Percentiles rank a stretch among this genome's conserved stretches.
Evolutionary conservation across 1,284 basidiomycete genomes (phyloP).

Genomic region (Tilletia caries): DNA sequence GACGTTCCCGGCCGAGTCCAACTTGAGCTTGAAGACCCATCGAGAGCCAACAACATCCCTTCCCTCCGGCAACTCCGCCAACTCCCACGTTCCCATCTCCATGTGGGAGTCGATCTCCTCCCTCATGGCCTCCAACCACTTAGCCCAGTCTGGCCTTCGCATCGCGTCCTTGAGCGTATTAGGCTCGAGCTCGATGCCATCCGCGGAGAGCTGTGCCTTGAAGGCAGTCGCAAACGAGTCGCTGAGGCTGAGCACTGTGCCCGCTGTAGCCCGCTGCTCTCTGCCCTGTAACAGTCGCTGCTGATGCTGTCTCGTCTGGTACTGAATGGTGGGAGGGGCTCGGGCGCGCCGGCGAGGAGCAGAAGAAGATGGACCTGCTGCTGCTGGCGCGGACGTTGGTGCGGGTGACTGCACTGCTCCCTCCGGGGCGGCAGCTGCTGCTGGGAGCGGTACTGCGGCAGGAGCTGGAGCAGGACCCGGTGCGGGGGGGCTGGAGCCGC

Average conservation of each 20-base stretch:
- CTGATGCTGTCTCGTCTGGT: neutral
- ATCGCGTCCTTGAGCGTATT: neutral
- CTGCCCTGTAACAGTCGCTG: neutral
- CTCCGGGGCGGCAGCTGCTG: neutral
- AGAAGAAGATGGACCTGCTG: neutral
- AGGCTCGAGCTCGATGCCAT: constrained; percentile 7
- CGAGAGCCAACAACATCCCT: neutral
- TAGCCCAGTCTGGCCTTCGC: constrained; percentile 1
- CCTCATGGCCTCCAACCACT: constrained; percentile 2
- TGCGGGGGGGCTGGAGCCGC: too few species aligned
- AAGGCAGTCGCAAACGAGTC: neutral
- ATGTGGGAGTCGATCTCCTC: neutral
- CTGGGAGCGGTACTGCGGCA: neutral
- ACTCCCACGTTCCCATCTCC: neutral
- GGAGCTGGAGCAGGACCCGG: neutral
- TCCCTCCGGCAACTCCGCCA: neutral
- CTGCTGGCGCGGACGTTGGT: neutral
- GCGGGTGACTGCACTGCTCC: neutral
- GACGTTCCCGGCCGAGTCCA: constrained; percentile 1
- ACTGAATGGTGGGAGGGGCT: neutral
- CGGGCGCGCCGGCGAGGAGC: neutral
- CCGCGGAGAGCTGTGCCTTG: neutral
- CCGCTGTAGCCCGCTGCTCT: neutral
- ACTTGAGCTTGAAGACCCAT: constrained; percentile 13
- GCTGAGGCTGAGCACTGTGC: neutral